These are phyloP conservation scores for Calonectria honghensis DNA, from an alignment of 2,329 filamentous ascomycete genomes.

Conservation along the genomic window DNA sequence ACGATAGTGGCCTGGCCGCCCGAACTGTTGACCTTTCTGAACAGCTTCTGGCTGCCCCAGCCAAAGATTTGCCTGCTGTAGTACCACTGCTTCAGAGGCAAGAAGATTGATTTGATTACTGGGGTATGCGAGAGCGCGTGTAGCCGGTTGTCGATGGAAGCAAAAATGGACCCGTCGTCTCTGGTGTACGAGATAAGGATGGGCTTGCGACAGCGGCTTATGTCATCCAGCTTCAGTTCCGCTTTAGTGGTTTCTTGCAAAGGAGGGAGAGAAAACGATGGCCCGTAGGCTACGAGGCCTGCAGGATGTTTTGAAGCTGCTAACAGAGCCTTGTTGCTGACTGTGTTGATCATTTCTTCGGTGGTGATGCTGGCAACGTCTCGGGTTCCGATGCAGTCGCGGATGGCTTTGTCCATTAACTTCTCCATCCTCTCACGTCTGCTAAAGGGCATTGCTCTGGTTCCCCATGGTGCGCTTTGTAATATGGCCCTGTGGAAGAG, in stretches of 20 bases:
- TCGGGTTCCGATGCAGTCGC: not conserved
- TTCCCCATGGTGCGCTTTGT: not conserved
- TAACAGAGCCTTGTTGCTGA: not conserved
- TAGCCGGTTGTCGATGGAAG: not conserved
- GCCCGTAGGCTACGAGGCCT: not conserved
- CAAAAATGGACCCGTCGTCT: slow-evolving; percentile 2
- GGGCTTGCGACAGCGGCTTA: not conserved
- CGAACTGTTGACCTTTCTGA: not conserved
- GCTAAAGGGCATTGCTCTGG: not conserved
- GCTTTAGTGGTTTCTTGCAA: not conserved
- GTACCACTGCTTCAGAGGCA: slow-evolving; percentile 1
- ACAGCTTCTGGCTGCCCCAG: not conserved
- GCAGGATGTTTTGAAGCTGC: not conserved
- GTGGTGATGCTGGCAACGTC: not conserved
- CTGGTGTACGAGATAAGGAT: not conserved
- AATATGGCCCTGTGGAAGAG: not conserved
- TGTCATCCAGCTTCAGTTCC: not conserved
- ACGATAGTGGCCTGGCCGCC: not conserved
- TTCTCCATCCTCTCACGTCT: not conserved
- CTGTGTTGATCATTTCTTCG: not conserved
- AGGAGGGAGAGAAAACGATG: not conserved
- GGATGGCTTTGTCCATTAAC: not conserved
- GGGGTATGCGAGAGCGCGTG: not conserved
- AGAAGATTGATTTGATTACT: not conserved
- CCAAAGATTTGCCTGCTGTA: not conserved